Conservation (phyloP, 2,329 filamentous ascomycete species). For the Pseudomassariella vexata region DNA sequence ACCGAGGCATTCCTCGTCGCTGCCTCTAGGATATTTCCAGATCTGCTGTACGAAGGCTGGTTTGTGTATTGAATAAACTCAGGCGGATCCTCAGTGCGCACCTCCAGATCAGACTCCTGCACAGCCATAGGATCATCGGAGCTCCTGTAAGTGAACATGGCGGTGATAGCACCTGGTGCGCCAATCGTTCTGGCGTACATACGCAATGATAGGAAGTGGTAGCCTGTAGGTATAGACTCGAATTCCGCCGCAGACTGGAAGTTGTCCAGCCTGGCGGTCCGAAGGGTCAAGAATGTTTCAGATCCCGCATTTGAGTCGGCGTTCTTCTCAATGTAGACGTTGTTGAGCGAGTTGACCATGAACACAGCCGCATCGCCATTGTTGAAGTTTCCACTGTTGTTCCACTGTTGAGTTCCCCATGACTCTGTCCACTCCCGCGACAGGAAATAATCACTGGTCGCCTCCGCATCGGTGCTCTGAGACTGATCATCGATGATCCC, state of each 20-base stretch:
- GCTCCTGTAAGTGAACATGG: constrained; percentile 46
- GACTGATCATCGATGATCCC: constrained; percentile 17
- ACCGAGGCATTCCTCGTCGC: constrained; percentile 41
- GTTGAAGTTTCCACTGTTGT: constrained; percentile 18
- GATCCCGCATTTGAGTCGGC: constrained; percentile 20
- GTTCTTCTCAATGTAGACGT: constrained; percentile 38
- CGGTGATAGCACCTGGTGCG: constrained; percentile 39
- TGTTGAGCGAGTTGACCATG: constrained; percentile 32
- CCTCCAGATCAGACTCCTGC: constrained; percentile 51
- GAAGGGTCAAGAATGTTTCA: constrained; percentile 39
- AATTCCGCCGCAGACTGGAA: constrained; percentile 47
- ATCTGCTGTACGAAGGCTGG: constrained; percentile 43
- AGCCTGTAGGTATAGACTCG: constrained; percentile 27
- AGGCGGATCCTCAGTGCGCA: constrained; percentile 38
- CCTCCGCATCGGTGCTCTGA: constrained; percentile 18
- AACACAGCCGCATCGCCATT: constrained; percentile 19
- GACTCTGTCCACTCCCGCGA: constrained; percentile 20
- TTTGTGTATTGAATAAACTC: constrained; percentile 52
- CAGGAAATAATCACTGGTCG: constrained; percentile 26
- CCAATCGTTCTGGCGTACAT: constrained; percentile 45
- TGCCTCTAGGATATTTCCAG: constrained; percentile 32
- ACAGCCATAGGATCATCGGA: constrained; percentile 28
- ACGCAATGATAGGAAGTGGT: constrained; percentile 36
- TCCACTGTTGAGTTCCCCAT: constrained; percentile 26
- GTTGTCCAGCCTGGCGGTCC: constrained; percentile 34